Conservation (phyloP, 1,284 basidiomycete genomes). For the Apiotrichum montevideense region DNA sequence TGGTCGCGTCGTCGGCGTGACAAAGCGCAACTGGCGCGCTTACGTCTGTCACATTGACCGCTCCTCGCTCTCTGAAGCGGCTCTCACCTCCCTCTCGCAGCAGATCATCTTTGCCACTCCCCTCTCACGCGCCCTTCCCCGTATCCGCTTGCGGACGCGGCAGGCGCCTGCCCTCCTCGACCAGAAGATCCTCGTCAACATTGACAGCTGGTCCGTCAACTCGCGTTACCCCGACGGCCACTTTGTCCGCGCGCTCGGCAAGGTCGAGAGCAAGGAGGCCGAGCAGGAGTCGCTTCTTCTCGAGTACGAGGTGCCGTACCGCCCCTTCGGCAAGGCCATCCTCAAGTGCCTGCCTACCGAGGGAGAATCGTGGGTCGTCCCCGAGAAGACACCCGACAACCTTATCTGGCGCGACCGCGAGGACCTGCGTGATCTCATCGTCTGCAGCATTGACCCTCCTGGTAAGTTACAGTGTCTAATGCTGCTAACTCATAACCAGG, state of each 20-base stretch:
- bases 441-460: conserved; percentile 97
- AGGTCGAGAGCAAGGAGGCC: conserved; percentile 88
- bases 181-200: conserved; percentile 93
- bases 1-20: conserved; percentile 81
- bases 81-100: conserved; percentile 71
- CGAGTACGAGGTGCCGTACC: conserved; percentile 94
- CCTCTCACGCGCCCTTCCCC: conserved; percentile 82
- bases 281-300: conserved; percentile 91
- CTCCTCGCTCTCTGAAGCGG: conserved; percentile 73
- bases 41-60: conserved; percentile 96
- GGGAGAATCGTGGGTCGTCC: conserved; percentile 90
- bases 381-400: conserved; percentile 58
- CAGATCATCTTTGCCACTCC: conserved; percentile 95
- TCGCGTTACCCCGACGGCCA: conserved; percentile 96
- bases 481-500: conserved; percentile 49
- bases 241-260: conserved; percentile 87
- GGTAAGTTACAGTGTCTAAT: conserved; percentile 50
- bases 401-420: conserved; percentile 77
- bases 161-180: conserved; percentile 82
- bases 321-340: conserved; percentile 93
- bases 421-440: conserved; percentile 77
- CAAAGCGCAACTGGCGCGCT: conserved; percentile 92
- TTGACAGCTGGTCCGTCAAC: conserved; percentile 82
- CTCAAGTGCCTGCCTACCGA: conserved; percentile 83
- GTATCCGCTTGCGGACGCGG: conserved; percentile 88